Evolutionary conservation across 768 basidiomycete species (phyloP).

Genomic region (Serendipita sp.): DNA sequence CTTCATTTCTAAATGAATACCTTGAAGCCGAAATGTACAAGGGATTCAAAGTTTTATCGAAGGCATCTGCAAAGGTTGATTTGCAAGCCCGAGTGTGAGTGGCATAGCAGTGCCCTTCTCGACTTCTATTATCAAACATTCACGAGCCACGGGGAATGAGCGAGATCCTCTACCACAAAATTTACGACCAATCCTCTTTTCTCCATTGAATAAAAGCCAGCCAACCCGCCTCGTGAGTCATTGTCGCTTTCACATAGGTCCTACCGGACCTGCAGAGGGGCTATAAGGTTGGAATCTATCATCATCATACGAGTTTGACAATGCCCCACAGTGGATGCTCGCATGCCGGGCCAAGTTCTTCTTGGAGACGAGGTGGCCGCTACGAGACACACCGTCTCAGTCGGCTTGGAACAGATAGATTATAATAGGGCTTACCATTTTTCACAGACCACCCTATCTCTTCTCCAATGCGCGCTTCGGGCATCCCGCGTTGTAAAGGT

Average conservation of each 20-base stretch:
- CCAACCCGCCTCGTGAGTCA: too few relatives aligned
- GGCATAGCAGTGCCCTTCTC: conserved; percentile 13
- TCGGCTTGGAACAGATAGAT: neutral
- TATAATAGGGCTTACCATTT: neutral
- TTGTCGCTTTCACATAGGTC: too few relatives aligned
- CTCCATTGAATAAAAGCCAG: neutral
- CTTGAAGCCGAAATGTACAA: conserved; percentile 60
- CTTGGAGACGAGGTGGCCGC: neutral
- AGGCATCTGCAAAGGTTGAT: conserved; percentile 18
- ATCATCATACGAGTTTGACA: too few relatives aligned
- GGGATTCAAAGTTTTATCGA: conserved; percentile 62
- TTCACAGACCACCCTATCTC: neutral
- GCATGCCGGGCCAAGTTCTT: neutral
- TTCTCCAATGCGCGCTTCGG: neutral
- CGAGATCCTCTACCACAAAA: neutral
- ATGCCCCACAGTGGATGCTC: neutral
- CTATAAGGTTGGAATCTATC: too few relatives aligned
- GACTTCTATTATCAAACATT: conserved; percentile 15
- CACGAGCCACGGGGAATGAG: neutral
- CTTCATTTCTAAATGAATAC: conserved; percentile 10
- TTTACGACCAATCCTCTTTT: neutral
- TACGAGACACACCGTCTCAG: neutral
- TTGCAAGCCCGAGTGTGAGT: conserved; percentile 18
- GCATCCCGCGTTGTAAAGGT: neutral
- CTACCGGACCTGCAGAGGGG: too few relatives aligned